Base-by-base conservation (phyloP, 257 asterid species). In the Plantago ovata region DNA sequence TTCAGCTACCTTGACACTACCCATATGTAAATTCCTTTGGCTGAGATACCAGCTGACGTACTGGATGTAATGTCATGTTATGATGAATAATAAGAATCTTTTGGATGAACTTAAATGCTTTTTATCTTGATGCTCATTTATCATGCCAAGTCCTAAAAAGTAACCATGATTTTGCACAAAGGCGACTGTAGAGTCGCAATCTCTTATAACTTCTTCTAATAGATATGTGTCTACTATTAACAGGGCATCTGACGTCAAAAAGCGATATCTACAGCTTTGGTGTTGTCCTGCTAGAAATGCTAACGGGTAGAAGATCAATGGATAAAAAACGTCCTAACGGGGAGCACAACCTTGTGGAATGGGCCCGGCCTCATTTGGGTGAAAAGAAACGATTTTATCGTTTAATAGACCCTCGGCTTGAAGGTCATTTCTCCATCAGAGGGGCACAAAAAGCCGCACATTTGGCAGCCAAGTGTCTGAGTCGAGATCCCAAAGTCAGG, bases 401-500 rank as follows among this genome's bases (percentile, higher is more conserved):
- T 33, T 33, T 92, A 66, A 84, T 92, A 77, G 98, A 92, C 69
- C 96, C 98, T 22, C 85, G 87, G 16, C 95, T 92, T 0, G 95
- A 92, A 69, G 98, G 95, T 13, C 96, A 85, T 73, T 92, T 85
- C 53, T 92, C 98, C 0, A 76, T 92, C 22, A 92, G 80, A 74
- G 98, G 96, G 60, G 94, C 98, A 50, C 95, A 84, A 63, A 88
- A 85, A 67, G 98, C 96, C 21, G 98, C 95, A 22, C 95, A 88
- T 36, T 60, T 88, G 74, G 96, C 96, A 13, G 95, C 94, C 22
- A 86, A 77, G 41, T 92, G 96, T 77, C 93, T 88, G 9, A 79
- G 87, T 65, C 79, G 98, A 14, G 96, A 92, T 42, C 68, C 98
- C 22, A 92, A 85, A 73, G 76, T 67, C 44, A 67, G 98, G 40